A percentile compares a stretch with the other conserved stretches of the same genome.
phyloP scores from a whole-genome alignment of 1,284 basidiomycete genomes.

The Anthracocystis setariae region DNA sequence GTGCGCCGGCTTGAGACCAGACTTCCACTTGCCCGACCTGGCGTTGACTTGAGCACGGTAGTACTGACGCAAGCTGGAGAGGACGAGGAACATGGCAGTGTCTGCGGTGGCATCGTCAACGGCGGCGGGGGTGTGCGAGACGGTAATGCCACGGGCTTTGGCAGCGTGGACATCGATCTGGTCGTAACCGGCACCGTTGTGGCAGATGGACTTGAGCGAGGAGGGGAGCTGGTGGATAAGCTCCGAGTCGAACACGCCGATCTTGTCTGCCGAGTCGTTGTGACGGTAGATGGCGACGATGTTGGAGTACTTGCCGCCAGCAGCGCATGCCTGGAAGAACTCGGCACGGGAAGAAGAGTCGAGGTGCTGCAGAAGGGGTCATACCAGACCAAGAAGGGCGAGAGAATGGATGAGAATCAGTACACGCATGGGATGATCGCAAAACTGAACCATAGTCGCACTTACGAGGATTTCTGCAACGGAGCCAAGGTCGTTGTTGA shows the following conservation, averaged over 20 bases:
- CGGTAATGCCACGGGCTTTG: slow-evolving; percentile 51
- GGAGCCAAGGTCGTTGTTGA: slow-evolving; percentile 48
- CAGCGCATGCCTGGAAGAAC: slow-evolving; percentile 44
- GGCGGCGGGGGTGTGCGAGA: slow-evolving; percentile 60
- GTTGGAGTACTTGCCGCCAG: slow-evolving; percentile 72
- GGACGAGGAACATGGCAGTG: slow-evolving; percentile 62
- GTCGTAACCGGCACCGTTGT: slow-evolving; percentile 65
- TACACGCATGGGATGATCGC: neutral
- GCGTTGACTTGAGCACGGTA: slow-evolving; percentile 54
- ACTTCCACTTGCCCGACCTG: slow-evolving; percentile 51
- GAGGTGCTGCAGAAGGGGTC: slow-evolving; percentile 19
- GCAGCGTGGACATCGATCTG: slow-evolving; percentile 61
- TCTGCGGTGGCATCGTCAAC: slow-evolving; percentile 63
- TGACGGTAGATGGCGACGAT: slow-evolving; percentile 83
- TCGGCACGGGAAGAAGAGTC: slow-evolving; percentile 39
- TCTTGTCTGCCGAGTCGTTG: slow-evolving; percentile 70
- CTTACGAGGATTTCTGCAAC: slow-evolving; percentile 48
- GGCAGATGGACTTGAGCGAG: slow-evolving; percentile 58
- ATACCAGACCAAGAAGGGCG: neutral
- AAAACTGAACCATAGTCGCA: slow-evolving; percentile 20
- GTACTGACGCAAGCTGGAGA: slow-evolving; percentile 59
- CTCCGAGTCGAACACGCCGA: slow-evolving; percentile 59
- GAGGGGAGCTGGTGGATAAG: slow-evolving; percentile 50
- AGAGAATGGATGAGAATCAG: neutral
- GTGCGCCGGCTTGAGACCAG: slow-evolving; percentile 51